Percentiles rank a stretch among this genome's conserved stretches.
Conservation (phyloP, 2,329 filamentous ascomycete genomes). For the Pseudogymnoascus sp. region DNA sequence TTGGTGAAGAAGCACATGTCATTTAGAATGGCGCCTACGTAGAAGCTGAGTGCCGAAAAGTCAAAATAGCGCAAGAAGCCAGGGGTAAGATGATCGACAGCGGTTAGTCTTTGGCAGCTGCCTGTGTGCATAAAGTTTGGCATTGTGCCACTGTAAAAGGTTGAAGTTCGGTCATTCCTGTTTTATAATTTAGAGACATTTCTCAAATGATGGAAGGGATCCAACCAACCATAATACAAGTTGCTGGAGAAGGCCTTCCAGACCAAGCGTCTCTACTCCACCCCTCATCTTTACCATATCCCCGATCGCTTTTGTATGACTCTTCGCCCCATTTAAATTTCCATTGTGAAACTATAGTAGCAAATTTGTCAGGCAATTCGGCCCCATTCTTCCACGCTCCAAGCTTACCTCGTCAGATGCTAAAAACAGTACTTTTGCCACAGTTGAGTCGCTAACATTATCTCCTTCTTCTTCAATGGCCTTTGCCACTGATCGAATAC, state of each 20-base stretch:
- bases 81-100: background rate
- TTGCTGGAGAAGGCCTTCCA: background rate
- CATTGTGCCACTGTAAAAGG: background rate
- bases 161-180: background rate
- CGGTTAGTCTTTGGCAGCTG: background rate
- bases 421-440: background rate
- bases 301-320: background rate
- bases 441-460: background rate
- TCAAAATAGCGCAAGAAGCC: background rate
- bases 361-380: background rate
- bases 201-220: background rate
- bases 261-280: background rate
- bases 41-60: background rate
- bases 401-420: background rate
- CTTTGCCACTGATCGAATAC: background rate
- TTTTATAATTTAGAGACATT: background rate
- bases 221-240: background rate
- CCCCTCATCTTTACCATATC: background rate
- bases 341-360: background rate
- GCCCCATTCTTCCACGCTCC: background rate
- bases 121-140: slow-evolving; percentile 1
- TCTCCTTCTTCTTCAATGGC: background rate
- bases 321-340: background rate
- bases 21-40: background rate
- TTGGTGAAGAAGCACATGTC: slow-evolving; percentile 2